phyloP scores from a whole-genome alignment of 129 eudicot genomes.

The Artemisia tridentata region DNA sequence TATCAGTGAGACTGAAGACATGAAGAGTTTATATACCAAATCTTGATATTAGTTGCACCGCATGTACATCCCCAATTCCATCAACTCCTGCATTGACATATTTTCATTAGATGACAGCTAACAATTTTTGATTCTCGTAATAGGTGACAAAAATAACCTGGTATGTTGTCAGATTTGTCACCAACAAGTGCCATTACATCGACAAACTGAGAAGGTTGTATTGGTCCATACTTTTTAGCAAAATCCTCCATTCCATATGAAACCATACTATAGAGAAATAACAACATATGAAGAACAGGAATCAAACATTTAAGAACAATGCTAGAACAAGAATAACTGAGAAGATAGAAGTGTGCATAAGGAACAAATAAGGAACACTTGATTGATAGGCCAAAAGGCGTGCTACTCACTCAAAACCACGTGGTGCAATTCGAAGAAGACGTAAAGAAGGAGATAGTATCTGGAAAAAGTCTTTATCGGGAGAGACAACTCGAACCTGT shows the following conservation, averaged over 20 bases:
- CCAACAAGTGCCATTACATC: conserved; percentile 93
- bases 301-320: not conserved
- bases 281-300: not conserved
- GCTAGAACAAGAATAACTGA: not conserved
- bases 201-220: conserved; percentile 85
- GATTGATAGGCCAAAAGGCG: not conserved
- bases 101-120: conserved; percentile 6
- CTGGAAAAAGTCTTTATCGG: conserved; percentile 96
- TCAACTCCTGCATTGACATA: conserved; percentile 63
- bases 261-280: conserved; percentile 61
- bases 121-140: not conserved
- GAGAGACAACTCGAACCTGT: conserved; percentile 98
- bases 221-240: conserved; percentile 71
- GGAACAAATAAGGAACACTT: not conserved
- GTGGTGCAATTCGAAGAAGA: conserved; percentile 91
- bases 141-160: conserved; percentile 48
- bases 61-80: conserved; percentile 93
- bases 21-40: conserved; percentile 47
- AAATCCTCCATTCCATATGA: conserved; percentile 97
- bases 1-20: conserved; percentile 1
- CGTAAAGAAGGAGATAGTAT: conserved; percentile 96
- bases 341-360: not conserved
- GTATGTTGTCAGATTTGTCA: conserved; percentile 92
- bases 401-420: conserved; percentile 85
- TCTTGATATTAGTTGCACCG: conserved; percentile 69